Evolutionary conservation across 345 rosid species (phyloP).

Genomic region (Heritiera littoralis): DNA sequence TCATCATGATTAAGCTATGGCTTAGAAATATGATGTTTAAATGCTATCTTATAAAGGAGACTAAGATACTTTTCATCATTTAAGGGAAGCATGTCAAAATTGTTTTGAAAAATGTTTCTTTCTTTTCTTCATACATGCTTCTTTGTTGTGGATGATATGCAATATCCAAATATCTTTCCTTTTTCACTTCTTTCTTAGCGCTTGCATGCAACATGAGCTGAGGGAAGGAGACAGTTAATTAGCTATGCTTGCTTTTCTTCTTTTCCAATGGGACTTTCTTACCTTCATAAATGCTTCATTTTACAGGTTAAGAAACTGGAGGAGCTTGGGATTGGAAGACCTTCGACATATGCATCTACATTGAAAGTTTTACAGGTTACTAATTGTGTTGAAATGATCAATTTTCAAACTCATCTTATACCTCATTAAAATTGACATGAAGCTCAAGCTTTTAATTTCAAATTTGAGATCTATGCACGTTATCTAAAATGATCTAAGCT

Average conservation of each 20-base stretch:
- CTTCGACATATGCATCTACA: constrained; percentile 93
- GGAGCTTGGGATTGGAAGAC: constrained; percentile 99
- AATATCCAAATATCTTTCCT: not conserved
- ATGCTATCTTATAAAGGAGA: constrained; percentile 9
- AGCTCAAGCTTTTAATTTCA: not conserved
- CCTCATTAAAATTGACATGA: constrained; percentile 8
- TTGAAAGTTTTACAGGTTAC: constrained; percentile 84
- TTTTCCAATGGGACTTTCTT: not conserved
- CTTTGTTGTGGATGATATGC: not conserved
- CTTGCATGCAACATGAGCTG: constrained; percentile 7
- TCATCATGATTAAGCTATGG: not conserved
- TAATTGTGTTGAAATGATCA: constrained; percentile 17
- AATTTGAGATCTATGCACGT: not conserved
- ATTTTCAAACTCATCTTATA: constrained; percentile 12
- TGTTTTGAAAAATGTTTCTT: not conserved
- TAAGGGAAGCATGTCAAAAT: not conserved
- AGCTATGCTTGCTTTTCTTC: not conserved
- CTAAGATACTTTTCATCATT: constrained; percentile 9
- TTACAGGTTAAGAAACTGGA: constrained; percentile 89
- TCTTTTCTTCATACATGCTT: not conserved
- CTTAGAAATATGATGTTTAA: not conserved
- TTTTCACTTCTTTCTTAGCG: not conserved
- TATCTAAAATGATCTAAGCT: not conserved
- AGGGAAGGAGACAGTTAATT: constrained; percentile 10
- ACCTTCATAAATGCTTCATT: constrained; percentile 26